Evolutionary conservation across 495 filamentous ascomycete genomes (phyloP).

Genomic region (Penicillium cinerascens): DNA sequence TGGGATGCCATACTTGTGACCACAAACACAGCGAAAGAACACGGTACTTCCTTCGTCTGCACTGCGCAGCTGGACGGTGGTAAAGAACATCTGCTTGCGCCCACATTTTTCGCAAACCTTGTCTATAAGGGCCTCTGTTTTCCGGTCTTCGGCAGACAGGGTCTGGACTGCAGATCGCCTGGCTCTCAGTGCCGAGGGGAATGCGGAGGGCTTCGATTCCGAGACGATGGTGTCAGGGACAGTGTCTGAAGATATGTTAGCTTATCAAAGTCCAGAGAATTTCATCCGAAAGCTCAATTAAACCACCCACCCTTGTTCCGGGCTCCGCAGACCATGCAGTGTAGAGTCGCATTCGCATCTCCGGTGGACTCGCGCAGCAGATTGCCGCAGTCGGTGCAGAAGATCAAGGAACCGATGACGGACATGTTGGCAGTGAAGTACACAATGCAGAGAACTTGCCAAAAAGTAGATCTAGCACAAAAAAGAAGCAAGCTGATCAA

Average conservation of each 20-base stretch:
- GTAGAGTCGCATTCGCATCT: constrained; percentile 65
- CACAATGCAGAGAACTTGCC: not conserved
- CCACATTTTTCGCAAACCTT: constrained; percentile 79
- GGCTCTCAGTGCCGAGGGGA: constrained; percentile 80
- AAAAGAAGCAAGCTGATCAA: not conserved
- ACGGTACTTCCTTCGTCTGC: constrained; percentile 94
- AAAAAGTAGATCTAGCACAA: not conserved
- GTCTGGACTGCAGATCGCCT: constrained; percentile 84
- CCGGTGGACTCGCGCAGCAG: constrained; percentile 78
- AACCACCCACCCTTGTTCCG: constrained; percentile 66
- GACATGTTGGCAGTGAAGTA: constrained; percentile 55
- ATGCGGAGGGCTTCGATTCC: constrained; percentile 75
- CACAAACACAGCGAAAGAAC: constrained; percentile 83
- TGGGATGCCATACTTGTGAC: constrained; percentile 62
- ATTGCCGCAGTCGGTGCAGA: constrained; percentile 92
- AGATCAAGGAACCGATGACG: constrained; percentile 83
- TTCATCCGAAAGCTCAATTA: not conserved
- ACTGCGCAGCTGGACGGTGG: constrained; percentile 79
- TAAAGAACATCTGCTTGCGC: constrained; percentile 77
- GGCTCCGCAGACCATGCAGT: constrained; percentile 81
- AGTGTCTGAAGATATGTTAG: constrained; percentile 54
- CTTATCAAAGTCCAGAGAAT: not conserved
- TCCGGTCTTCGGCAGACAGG: constrained; percentile 71
- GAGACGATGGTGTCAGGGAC: constrained; percentile 79
- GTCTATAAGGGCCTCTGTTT: constrained; percentile 68